These are phyloP conservation scores for Candida fluviatilis DNA, from an alignment of 805 yeast genomes.

Conservation along the genomic window DNA sequence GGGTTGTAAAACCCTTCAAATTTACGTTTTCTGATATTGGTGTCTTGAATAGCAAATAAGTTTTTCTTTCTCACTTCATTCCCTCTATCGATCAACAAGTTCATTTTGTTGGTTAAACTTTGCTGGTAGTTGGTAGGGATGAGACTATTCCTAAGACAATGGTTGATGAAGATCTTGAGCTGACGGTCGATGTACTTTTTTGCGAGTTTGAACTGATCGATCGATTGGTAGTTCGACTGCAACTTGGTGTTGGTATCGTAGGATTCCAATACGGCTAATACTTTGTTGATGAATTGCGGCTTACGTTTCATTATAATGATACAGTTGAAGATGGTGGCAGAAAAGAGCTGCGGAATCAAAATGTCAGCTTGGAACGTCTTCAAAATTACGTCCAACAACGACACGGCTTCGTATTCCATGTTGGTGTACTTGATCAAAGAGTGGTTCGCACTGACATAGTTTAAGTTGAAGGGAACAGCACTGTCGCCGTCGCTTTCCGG, in stretches of 20 bases:
- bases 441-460: conserved; percentile 53
- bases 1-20: conserved; percentile 40
- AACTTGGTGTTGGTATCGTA: conserved; percentile 57
- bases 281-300: conserved; percentile 53
- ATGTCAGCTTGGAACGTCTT: conserved; percentile 53
- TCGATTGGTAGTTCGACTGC: conserved; percentile 45
- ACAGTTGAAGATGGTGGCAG: conserved; percentile 65
- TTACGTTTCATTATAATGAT: conserved; percentile 62
- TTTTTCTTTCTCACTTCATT: conserved; percentile 39
- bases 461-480: conserved; percentile 36
- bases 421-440: conserved; percentile 52
- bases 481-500: conserved; percentile 6
- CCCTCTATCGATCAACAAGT: conserved; percentile 30
- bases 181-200: conserved; percentile 63
- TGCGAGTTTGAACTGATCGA: conserved; percentile 48
- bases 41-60: conserved; percentile 27
- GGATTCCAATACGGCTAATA: conserved; percentile 54
- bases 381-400: conserved; percentile 62
- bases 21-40: conserved; percentile 30
- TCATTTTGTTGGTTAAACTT: conserved; percentile 24
- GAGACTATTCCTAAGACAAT: conserved; percentile 30
- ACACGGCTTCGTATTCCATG: conserved; percentile 67
- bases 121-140: conserved; percentile 31
- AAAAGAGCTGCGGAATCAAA: conserved; percentile 48
- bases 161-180: conserved; percentile 41